phyloP scores from a whole-genome alignment of 73 alveolate species.

The Paraurostyla sp. region DNA sequence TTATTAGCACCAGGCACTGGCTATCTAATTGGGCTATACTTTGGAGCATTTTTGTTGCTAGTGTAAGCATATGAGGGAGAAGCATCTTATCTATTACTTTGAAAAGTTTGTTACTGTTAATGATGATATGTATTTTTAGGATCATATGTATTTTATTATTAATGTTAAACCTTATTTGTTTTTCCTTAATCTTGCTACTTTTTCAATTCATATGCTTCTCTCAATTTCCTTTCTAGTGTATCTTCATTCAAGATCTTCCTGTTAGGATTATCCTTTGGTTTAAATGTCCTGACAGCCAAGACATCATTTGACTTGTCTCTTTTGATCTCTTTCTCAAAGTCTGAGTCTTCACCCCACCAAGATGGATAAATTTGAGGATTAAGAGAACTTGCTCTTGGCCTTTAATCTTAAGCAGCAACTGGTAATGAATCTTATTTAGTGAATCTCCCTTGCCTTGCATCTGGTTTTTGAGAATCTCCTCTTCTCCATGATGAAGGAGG shows the following conservation, averaged over 20 bases:
- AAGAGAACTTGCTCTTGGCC: constrained; percentile 39
- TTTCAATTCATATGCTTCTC: constrained; percentile 32
- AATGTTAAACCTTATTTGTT: not conserved
- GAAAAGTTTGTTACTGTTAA: not conserved
- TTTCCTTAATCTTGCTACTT: not conserved
- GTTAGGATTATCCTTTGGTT: no score
- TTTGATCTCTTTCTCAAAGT: constrained; percentile 22
- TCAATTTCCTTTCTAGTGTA: constrained; percentile 33
- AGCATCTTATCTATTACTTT: not conserved
- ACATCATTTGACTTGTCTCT: constrained; percentile 48
- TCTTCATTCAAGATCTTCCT: no score
- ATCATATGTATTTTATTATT: not conserved
- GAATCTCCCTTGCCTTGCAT: not conserved
- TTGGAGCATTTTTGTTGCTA: constrained; percentile 21
- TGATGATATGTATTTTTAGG: not conserved
- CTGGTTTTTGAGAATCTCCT: constrained; percentile 10
- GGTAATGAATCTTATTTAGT: not conserved
- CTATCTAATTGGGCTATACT: constrained; percentile 39
- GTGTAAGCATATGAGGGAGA: constrained; percentile 59
- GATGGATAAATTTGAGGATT: constrained; percentile 50
- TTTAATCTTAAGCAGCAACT: not conserved
- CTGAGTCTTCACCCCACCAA: constrained; percentile 66
- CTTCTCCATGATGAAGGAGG: constrained; percentile 61
- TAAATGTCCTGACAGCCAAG: no score
- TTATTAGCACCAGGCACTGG: constrained; percentile 49